These are phyloP conservation scores for Candida stauntonica DNA, from an alignment of 805 yeast species.

Conservation along the genomic window DNA sequence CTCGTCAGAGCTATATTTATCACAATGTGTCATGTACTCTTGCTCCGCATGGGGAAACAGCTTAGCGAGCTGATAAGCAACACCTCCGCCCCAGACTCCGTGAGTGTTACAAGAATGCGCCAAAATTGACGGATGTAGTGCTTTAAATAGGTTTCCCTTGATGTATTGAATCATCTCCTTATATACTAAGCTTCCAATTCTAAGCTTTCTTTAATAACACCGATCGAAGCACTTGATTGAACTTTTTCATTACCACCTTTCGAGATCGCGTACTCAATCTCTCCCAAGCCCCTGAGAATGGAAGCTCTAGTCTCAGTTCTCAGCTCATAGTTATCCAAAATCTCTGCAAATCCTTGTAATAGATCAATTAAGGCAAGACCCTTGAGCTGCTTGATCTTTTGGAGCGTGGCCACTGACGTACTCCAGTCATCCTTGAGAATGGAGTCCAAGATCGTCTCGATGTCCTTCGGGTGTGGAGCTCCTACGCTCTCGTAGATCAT, in stretches of 20 bases:
- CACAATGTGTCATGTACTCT: constrained; percentile 34
- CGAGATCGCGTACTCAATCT: constrained; percentile 86
- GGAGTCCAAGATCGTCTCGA: constrained; percentile 69
- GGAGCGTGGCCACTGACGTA: constrained; percentile 63
- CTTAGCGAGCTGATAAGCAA: constrained; percentile 54
- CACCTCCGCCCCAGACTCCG: constrained; percentile 85
- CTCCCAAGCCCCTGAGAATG: constrained; percentile 69
- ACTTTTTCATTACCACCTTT: constrained; percentile 90
- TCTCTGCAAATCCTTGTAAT: constrained; percentile 68
- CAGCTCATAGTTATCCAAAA: constrained; percentile 65
- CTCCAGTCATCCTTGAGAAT: constrained; percentile 87
- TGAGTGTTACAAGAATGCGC: constrained; percentile 79
- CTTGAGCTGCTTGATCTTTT: constrained; percentile 58
- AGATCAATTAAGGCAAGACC: constrained; percentile 91
- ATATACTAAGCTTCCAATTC: constrained; percentile 28
- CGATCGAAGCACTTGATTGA: constrained; percentile 86
- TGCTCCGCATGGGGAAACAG: constrained; percentile 55
- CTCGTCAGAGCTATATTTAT: constrained; percentile 22
- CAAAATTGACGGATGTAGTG: constrained; percentile 39
- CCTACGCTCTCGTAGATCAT: constrained; percentile 94
- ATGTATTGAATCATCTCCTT: constrained; percentile 33
- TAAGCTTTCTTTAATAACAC: constrained; percentile 60
- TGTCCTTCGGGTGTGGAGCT: constrained; percentile 86
- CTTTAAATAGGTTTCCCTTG: constrained; percentile 53
- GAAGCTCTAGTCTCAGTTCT: constrained; percentile 55